A percentile compares a stretch with the other conserved stretches of the same genome.
phyloP scores from a whole-genome alignment of 108 stramenopile species.

The Pseudonitzschia multiseries region DNA sequence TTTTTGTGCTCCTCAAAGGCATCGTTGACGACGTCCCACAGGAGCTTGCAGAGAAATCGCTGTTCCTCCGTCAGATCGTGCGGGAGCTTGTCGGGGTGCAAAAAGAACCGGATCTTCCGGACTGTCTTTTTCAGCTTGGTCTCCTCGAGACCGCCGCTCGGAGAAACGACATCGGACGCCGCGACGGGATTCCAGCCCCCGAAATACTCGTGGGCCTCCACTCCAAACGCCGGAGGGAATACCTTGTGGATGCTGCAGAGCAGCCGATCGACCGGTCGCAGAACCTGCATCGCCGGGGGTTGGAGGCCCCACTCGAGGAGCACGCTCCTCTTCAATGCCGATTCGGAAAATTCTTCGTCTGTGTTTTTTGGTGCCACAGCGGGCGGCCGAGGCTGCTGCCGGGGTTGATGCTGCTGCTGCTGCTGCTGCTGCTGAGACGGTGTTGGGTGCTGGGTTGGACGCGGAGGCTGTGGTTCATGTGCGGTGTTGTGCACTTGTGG shows the following conservation, averaged over 20 bases:
- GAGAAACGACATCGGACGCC: slow-evolving; percentile 34
- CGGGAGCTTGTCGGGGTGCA: slow-evolving; percentile 84
- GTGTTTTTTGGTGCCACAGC: not conserved
- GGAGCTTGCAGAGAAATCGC: slow-evolving; percentile 68
- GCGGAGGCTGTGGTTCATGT: not conserved
- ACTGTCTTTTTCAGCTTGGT: slow-evolving; percentile 80
- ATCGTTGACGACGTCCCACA: slow-evolving; percentile 85
- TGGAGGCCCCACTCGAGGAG: slow-evolving; percentile 80
- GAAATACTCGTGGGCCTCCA: slow-evolving; percentile 79
- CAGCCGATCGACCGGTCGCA: slow-evolving; percentile 69
- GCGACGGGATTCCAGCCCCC: slow-evolving; percentile 71
- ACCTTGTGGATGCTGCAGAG: slow-evolving; percentile 71
- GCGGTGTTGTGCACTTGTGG: slow-evolving; percentile 10
- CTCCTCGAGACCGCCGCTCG: slow-evolving; percentile 52
- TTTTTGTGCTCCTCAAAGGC: slow-evolving; percentile 80
- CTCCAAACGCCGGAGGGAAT: slow-evolving; percentile 76
- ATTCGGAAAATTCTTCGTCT: slow-evolving; percentile 41
- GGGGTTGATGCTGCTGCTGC: too few species aligned
- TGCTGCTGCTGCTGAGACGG: too few species aligned
- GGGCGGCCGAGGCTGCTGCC: not conserved
- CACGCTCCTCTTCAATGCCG: slow-evolving; percentile 62
- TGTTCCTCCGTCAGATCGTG: slow-evolving; percentile 70
- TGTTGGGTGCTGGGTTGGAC: slow-evolving; percentile 32
- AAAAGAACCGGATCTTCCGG: slow-evolving; percentile 77
- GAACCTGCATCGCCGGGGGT: slow-evolving; percentile 69